phyloP scores from a whole-genome alignment of 305 asterid genomes.

The Fraxinus sp. region DNA sequence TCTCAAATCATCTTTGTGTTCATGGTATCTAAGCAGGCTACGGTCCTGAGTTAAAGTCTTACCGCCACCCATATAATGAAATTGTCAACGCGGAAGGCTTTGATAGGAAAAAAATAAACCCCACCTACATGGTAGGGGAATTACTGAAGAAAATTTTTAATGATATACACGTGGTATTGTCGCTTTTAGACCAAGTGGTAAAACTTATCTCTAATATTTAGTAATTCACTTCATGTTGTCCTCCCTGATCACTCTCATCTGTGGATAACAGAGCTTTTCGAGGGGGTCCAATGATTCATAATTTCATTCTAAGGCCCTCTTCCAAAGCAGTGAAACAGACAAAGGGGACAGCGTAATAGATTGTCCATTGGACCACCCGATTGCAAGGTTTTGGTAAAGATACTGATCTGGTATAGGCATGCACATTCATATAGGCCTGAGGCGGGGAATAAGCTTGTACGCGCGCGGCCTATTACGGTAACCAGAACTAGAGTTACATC shows the following conservation, averaged over 20 bases:
- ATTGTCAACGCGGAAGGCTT: neutral
- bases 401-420: neutral
- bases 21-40: neutral
- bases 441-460: neutral
- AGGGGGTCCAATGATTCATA: slow-evolving; percentile 8
- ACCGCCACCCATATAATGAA: neutral
- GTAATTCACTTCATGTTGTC: neutral
- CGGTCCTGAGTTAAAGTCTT: neutral
- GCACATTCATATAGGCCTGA: neutral
- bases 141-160: neutral
- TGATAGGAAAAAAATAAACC: neutral
- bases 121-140: neutral
- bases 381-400: neutral
- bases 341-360: neutral
- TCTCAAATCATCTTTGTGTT: neutral
- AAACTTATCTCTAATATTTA: neutral
- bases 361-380: neutral
- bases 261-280: slow-evolving; percentile 4
- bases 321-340: slow-evolving; percentile 4
- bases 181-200: neutral
- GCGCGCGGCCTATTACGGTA: neutral
- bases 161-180: neutral
- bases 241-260: slow-evolving; percentile 11
- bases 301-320: slow-evolving; percentile 2
- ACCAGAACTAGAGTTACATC: neutral